Evolutionary conservation across 306 rosid genomes (phyloP).

Genomic region (Fragaria iinumae): DNA sequence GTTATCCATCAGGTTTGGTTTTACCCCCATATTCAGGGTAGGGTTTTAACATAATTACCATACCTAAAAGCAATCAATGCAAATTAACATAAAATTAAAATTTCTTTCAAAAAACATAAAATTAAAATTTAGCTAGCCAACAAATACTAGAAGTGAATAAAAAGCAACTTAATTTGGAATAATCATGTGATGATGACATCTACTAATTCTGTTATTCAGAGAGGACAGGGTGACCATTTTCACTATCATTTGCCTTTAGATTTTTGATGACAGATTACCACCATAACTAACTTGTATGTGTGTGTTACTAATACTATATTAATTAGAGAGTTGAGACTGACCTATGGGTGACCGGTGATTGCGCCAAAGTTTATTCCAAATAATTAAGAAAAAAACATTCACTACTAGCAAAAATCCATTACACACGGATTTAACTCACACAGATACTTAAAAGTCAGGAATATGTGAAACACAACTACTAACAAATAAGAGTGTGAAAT

Average conservation of each 20-base stretch:
- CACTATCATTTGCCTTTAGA: slow-evolving; percentile 4
- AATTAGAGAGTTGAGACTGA: neutral
- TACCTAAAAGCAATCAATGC: slow-evolving; percentile 36
- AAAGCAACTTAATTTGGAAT: slow-evolving; percentile 38
- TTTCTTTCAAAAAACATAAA: neutral
- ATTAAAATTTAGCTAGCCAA: slow-evolving; percentile 16
- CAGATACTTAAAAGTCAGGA: no score
- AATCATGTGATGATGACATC: slow-evolving; percentile 4
- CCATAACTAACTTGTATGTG: neutral
- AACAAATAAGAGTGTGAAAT: no score
- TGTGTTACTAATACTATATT: neutral
- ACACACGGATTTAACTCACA: no score
- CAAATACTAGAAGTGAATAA: slow-evolving; percentile 39
- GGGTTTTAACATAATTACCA: slow-evolving; percentile 23
- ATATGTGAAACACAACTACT: no score
- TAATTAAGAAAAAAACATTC: no score
- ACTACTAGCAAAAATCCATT: no score
- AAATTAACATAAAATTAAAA: slow-evolving; percentile 19
- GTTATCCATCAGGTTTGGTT: slow-evolving; percentile 25
- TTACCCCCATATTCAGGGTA: slow-evolving; percentile 29
- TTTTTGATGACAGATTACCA: neutral
- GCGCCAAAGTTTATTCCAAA: neutral
- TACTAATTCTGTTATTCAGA: slow-evolving; percentile 23
- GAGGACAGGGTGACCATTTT: slow-evolving; percentile 39
- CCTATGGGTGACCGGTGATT: slow-evolving; percentile 20